Conservation (phyloP, 2,329 filamentous ascomycete species). For the Claviceps arundinis region DNA sequence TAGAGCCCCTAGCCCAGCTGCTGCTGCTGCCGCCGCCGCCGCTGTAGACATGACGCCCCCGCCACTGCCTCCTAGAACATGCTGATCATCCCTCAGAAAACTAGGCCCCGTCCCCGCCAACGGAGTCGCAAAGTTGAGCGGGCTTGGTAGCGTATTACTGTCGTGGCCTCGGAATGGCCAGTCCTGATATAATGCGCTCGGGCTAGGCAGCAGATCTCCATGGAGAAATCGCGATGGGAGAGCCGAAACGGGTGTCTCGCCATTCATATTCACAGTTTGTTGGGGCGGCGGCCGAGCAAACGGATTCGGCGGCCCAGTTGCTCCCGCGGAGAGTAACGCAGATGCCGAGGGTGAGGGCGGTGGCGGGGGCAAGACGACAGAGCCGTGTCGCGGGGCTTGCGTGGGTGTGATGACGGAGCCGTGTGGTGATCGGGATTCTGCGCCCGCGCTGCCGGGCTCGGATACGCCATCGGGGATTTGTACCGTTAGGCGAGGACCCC, state of each 20-base stretch:
- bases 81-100: conserved; percentile 44
- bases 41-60: conserved; percentile 9
- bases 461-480: conserved; percentile 90
- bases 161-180: conserved; percentile 67
- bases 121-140: conserved; percentile 84
- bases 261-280: conserved; percentile 39
- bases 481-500: conserved; percentile 69
- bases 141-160: conserved; percentile 80
- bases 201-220: conserved; percentile 77
- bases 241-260: conserved; percentile 72
- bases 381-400: conserved; percentile 38
- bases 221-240: conserved; percentile 84
- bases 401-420: conserved; percentile 46
- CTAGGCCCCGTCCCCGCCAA: conserved; percentile 48
- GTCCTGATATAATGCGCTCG: conserved; percentile 83
- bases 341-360: conserved; percentile 85
- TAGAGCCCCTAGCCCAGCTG: conserved; percentile 7
- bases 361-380: conserved; percentile 78
- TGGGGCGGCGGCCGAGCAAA: conserved; percentile 81
- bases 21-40: conserved; percentile 4
- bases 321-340: conserved; percentile 76
- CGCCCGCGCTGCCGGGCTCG: conserved; percentile 60
- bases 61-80: conserved; percentile 7
- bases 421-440: conserved; percentile 52
- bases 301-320: conserved; percentile 84